Base-by-base conservation (phyloP, 805 yeast genomes). In the Metschnikowia kunwiensis region DNA sequence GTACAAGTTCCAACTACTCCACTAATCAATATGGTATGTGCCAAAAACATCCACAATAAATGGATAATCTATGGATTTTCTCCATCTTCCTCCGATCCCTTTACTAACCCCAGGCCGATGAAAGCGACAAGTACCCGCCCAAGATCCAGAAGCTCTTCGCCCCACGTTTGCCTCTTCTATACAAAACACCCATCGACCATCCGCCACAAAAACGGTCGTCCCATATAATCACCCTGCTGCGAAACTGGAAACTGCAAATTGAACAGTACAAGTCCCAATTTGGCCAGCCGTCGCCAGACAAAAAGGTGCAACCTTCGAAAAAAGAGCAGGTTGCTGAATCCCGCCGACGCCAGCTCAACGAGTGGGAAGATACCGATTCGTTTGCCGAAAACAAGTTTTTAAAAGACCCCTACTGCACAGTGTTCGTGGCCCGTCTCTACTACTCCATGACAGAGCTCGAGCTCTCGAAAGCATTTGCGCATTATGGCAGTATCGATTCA, bases 401-500 rank as follows among this genome's bases (percentile, higher is more conserved):
- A 30, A 44, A 61, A 38, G 94, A 87, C 53, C 95, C 96, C 1
- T 79, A 73, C 52, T 67, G 70, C 41, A 91, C 97, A 0, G 68
- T 91, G 3, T 87, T 93, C 55, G 72, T 91, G 5, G 82, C 83
- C 0, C 65, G 97, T 35, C 60, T 91, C 29, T 77, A 77, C 30
- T 88, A 82, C 53, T 60, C 63, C 3, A 63, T 75, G 8, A 74
- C 77, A 0, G 96, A 87, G 50, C 57, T 78, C 8, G 93, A 87
- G 31, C 57, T 91, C 20, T 80, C 79, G 24, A 71, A 72, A 38
- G 71, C 65, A 24, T 83, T 87, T 47, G 58, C 71, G 17, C 68
- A 65, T 42, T 87, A 66, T 62, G 97, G 97, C 0, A 72, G 74
- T 5, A 77, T 91, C 19, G 89, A 82, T 31, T 72, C 68, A 0